Evolutionary conservation across 352 stramenopile genomes (phyloP).

Genomic region (Pythium guiyangense): DNA sequence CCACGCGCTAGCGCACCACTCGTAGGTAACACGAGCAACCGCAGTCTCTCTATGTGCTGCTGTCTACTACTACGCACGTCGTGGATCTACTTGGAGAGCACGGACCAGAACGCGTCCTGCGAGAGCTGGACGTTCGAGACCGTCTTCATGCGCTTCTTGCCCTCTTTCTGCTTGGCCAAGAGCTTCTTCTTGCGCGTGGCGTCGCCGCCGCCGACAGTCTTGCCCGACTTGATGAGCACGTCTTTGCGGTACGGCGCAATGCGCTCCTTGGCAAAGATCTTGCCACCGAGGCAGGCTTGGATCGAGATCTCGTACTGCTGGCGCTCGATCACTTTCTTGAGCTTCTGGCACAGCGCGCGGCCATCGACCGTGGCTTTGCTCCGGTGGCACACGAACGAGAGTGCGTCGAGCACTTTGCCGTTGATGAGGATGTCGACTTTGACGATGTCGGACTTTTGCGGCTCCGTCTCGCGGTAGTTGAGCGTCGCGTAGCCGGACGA

Average conservation of each 20-base stretch:
- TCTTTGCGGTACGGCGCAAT: conserved; percentile 97
- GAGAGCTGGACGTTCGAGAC: conserved; percentile 95
- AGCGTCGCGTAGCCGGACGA: conserved; percentile 93
- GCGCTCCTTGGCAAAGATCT: conserved; percentile 96
- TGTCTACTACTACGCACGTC: background rate
- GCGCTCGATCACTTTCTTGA: conserved; percentile 94
- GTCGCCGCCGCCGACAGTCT: conserved; percentile 96
- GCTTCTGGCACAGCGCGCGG: conserved; percentile 90
- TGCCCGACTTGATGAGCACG: conserved; percentile 94
- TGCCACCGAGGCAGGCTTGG: conserved; percentile 94
- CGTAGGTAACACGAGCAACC: background rate
- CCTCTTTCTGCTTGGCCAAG: conserved; percentile 98
- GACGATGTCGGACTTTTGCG: conserved; percentile 90
- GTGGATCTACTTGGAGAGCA: conserved; percentile 80
- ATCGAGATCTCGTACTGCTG: conserved; percentile 99
- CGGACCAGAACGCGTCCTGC: conserved; percentile 98
- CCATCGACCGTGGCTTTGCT: conserved; percentile 77
- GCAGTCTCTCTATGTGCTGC: background rate
- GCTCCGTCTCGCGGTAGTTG: conserved; percentile 93
- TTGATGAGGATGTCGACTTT: conserved; percentile 96
- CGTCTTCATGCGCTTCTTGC: conserved; percentile 97
- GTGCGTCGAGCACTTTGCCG: conserved; percentile 92
- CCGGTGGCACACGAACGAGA: conserved; percentile 96
- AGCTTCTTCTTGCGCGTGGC: conserved; percentile 98
- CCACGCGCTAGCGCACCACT: conserved; percentile 2